Percentiles rank a stretch among this genome's conserved stretches.
phyloP scores from a whole-genome alignment of 2,329 filamentous ascomycete genomes.

The Trichothecium sympodiale region DNA sequence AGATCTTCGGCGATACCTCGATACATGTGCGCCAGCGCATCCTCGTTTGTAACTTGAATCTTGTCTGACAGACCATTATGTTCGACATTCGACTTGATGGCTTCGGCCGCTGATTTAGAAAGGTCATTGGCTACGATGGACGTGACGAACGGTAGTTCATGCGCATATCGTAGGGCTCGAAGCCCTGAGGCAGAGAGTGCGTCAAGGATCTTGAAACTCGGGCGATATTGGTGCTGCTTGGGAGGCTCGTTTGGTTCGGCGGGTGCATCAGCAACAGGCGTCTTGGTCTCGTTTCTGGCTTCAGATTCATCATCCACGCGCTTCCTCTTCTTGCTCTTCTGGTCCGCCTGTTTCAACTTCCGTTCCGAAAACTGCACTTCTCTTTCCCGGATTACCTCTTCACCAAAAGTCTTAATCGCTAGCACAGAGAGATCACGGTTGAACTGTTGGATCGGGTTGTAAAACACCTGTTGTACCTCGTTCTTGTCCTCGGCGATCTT shows the following conservation, averaged over 20 bases:
- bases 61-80: slow-evolving; percentile 68
- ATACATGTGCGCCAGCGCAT: slow-evolving; percentile 91
- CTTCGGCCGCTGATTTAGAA: slow-evolving; percentile 61
- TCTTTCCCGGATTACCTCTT: slow-evolving; percentile 41
- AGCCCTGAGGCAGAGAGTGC: slow-evolving; percentile 90
- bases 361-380: slow-evolving; percentile 26
- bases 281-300: slow-evolving; percentile 4
- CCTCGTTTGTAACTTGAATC: slow-evolving; percentile 64
- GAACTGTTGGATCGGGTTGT: slow-evolving; percentile 98
- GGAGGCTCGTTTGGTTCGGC: slow-evolving; percentile 6
- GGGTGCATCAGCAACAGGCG: slow-evolving; percentile 1
- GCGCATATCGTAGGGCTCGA: slow-evolving; percentile 79
- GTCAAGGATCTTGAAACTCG: slow-evolving; percentile 75
- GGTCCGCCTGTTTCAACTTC: slow-evolving; percentile 21
- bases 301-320: slow-evolving; percentile 24
- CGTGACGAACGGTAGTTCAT: slow-evolving; percentile 78
- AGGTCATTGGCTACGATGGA: slow-evolving; percentile 85
- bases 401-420: slow-evolving; percentile 79
- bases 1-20: slow-evolving; percentile 46
- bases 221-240: slow-evolving; percentile 17
- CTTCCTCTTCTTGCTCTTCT: slow-evolving; percentile 28
- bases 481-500: slow-evolving; percentile 40
- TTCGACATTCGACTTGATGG: slow-evolving; percentile 73
- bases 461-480: slow-evolving; percentile 74
- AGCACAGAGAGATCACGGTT: slow-evolving; percentile 92